Base-by-base conservation (phyloP, 495 filamentous ascomycete species). In the Trichoderma virens region DNA sequence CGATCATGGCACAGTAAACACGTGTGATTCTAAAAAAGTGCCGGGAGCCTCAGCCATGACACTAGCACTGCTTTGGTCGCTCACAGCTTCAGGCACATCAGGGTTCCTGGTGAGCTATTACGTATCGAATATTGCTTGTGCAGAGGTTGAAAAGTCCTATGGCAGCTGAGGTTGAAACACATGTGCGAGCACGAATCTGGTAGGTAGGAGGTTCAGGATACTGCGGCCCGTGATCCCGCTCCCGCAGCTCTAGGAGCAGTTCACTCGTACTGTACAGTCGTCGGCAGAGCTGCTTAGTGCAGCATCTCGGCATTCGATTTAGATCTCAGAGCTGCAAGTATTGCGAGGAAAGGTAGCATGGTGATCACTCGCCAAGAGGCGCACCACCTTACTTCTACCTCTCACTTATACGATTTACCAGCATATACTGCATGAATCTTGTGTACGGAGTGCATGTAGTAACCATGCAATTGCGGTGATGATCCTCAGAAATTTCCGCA, bases 31-130 rank as follows among this genome's bases (percentile, higher is more conserved):
- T 47, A 47, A 47, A 47, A n/a, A 47, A 0, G 43, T 47, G 16
- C n/a, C 43, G 43, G n/a, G n/a, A 47, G 43, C 43, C 43, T 47
- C 43, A 47, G 43, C 43, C 43, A 47, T 47, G 43, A 14, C 43
- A 23, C 43, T 47, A 47, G 20, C 16, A 47, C n/a, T 18, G 43
- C 43, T 18, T 47, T 18, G 4, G 8, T 7, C 43, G 16, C 43
- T 47, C 18, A 18, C 43, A n/a, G 43, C 18, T 20, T 13, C 23
- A 56, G n/a, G 43, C n/a, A 20, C 18, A 20, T 47, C 32, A 35
- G 5, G 32, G 11, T 35, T 11, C 32, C 32, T 11, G 5, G 32
- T 35, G 32, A 45, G 41, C 16, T 45, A 45, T 45, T 45, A 45
- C 41, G 41, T 45, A 45, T 18, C 41, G 41, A 11, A 45, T 45